Base-by-base conservation (phyloP, 163 green algal species). In the Scenedesmus sp. region DNA sequence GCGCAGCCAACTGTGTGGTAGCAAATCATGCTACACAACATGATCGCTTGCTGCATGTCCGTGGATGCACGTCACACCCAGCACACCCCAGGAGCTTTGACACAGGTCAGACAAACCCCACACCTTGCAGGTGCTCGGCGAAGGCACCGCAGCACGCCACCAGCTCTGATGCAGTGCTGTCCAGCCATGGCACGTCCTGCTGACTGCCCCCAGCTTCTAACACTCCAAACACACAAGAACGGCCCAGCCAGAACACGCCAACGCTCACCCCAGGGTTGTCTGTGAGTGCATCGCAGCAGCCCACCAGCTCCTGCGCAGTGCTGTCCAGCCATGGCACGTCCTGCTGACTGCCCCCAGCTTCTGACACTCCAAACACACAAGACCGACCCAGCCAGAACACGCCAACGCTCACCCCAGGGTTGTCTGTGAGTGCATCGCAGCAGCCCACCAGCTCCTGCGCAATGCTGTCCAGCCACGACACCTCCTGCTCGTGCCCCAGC, bases 391-490 rank as follows among this genome's bases (percentile, higher is more conserved):
- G 4, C 51, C 20, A 61, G 51, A 61, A 16, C 12, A 16, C 51
- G 22, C 22, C 59, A 35, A 33, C 81, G 16, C 84, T 81, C 65
- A 89, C 73, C 40, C 3, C 51, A 68, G 73, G 86, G 46, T 76
- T n/a, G 35, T 51, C 53, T 16, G n/a, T 0, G 4, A 91, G 87
- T 42, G 37, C 18, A 68, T 92, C 88, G 0, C 5, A 18, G 3
- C 86, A 76, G 16, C 88, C 88, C 40, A 92, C 88, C 44, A 92
- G 61, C 81, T 92, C 88, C 88, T 92, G 88, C 16, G 68, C 51
- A 61, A 92, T 78, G 61, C 43, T 76, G 88, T 92, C 81, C 61
- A 92, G 81, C 88, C 88, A 92, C 26, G n/a, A 81, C 24, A 85
- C 81, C 88, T 92, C 88, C 81, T 92, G 88, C 88, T 92, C 88